phyloP scores from a whole-genome alignment of 106 monocot genomes.

The Platanthera guangdongensis region DNA sequence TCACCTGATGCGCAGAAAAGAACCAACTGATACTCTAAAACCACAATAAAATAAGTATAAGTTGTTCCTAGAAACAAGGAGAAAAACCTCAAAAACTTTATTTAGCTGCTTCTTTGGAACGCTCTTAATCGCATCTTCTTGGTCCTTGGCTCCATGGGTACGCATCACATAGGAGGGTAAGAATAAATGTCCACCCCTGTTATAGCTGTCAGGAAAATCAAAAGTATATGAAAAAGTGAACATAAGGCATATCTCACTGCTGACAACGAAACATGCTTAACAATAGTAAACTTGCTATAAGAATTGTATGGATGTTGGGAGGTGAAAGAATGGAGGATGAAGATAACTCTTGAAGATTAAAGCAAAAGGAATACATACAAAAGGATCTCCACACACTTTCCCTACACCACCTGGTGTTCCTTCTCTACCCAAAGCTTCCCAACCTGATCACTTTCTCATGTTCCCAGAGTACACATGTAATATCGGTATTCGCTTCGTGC shows the following conservation, averaged over 20 bases:
- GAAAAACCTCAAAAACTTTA: conserved; percentile 68
- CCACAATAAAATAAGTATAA: not conserved
- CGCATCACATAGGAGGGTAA: conserved; percentile 89
- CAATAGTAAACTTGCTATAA: not conserved
- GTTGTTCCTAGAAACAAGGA: not conserved
- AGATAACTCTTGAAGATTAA: too few species aligned
- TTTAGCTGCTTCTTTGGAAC: conserved; percentile 56
- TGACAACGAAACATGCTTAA: not conserved
- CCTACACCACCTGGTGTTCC: too few species aligned
- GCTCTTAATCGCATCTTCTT: conserved; percentile 64
- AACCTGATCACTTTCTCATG: too few species aligned
- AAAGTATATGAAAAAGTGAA: conserved; percentile 4
- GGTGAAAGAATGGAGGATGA: too few species aligned
- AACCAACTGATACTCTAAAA: not conserved
- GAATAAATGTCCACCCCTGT: conserved; percentile 73
- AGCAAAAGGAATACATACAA: too few species aligned
- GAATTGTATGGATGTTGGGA: not conserved
- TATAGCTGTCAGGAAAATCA: conserved; percentile 42
- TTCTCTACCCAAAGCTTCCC: too few species aligned
- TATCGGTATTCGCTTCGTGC: too few species aligned
- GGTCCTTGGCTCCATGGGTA: conserved; percentile 77
- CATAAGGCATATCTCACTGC: not conserved
- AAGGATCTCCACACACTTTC: too few species aligned
- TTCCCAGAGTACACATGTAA: too few species aligned
- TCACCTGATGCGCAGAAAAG: not conserved